These are phyloP conservation scores for Syncephalastrum monosporum DNA, from an alignment of 371 early-diverging fungal genomes.

Conservation along the genomic window DNA sequence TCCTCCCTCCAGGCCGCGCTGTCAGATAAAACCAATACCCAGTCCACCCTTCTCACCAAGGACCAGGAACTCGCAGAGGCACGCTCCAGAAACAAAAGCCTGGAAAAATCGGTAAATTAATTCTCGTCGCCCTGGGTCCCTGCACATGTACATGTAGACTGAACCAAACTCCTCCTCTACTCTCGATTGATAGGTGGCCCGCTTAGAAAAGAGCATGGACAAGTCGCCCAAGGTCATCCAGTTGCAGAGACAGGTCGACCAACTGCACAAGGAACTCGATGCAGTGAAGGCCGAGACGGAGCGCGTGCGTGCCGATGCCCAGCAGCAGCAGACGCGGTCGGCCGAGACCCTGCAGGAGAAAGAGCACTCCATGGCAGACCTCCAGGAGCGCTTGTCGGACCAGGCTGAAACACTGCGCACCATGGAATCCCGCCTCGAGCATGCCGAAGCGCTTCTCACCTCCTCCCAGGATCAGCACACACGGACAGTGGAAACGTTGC, in stretches of 20 bases:
- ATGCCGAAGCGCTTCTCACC: conserved; percentile 3
- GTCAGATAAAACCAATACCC: conserved; percentile 24
- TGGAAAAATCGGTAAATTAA: conserved; percentile 33
- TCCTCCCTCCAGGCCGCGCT: conserved; percentile 18
- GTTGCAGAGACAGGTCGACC: conserved; percentile 29
- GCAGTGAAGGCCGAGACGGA: conserved; percentile 1
- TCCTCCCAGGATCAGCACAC: conserved; percentile 6
- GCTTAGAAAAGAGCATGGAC: conserved; percentile 25
- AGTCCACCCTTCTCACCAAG: conserved; percentile 17
- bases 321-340: conserved; percentile 3
- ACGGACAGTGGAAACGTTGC: conserved; percentile 5
- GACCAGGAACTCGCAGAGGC: conserved; percentile 38
- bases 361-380: conserved; percentile 12
- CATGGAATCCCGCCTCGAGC: conserved; percentile 7
- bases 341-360: conserved; percentile 16
- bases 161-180: too few relatives aligned
- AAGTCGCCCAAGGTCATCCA: conserved; percentile 26
- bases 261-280: conserved; percentile 20
- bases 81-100: conserved; percentile 25
- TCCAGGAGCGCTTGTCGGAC: conserved; percentile 10
- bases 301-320: conserved; percentile 4
- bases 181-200: conserved; percentile 14
- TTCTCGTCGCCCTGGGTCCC: not conserved
- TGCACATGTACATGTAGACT: not conserved
- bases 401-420: conserved; percentile 7